Evolutionary conservation across 345 rosid genomes (phyloP), one percentile per base, ranked within the genome.

Genomic region (Camelina sativa): DNA sequence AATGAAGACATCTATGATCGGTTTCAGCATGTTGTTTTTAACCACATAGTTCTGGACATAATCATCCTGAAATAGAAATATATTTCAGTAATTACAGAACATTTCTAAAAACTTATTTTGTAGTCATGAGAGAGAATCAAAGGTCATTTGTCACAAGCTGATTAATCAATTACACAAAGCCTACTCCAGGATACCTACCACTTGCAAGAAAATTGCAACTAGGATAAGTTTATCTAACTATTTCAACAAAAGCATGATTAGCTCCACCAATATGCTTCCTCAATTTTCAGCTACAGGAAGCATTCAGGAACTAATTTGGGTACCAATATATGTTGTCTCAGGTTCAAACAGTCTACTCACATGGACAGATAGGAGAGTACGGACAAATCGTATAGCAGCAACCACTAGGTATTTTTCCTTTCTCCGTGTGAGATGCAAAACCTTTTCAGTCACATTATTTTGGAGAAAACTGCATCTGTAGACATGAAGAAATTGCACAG

Each of bases 301-400:
- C 40, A 43, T 11, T 67, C 63, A 67, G 20, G 30, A 63, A 35
- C 44, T 69, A 70, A 35, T 55, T 20, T 28, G 38, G 32, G n/a
- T 63, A 65, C 58, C 20, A 51, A 65, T 19, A 41, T 40, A 17
- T 25, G 65, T 8, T 1, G 6, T 53, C 48, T 16, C 47, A 6
- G 28, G 59, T 60, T 78, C 65, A 72, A 52, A 60, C 19, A 23
- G 72, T 56, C 51, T 46, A 84, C 99, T 84, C 80, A 91, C 98
- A 80, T 83, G 92, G 52, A 86, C 88, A 51, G 90, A 80, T 71
- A 96, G 91, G 72, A 96, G 85, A 34, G 95, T 91, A 69, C 99
- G 99, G 59, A 96, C 81, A 87, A 96, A 91, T 40, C 98, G 90
- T 77, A 96, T 82, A 32, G 97, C 96, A 68, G 99, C 97, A 78